These are phyloP conservation scores for Bullera alba DNA, from an alignment of 768 basidiomycete genomes.

Conservation along the genomic window DNA sequence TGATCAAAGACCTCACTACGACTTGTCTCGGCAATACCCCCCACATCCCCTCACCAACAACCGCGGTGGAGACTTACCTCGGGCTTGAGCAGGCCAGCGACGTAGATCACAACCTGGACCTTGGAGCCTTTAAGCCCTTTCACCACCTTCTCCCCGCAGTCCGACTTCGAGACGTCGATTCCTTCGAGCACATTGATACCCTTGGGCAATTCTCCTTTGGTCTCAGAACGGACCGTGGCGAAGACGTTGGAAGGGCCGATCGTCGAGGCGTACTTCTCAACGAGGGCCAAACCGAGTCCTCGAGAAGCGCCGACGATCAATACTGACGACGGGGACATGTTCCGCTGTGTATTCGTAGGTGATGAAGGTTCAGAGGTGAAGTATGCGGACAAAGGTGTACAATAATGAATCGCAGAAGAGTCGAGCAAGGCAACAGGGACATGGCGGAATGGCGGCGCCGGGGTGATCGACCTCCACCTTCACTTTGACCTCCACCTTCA, in stretches of 20 bases:
- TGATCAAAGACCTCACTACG: too few species aligned
- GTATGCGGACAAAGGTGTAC: too few species aligned
- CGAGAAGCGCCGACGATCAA: constrained; percentile 52
- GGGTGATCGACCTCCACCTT: too few species aligned
- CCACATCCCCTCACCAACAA: not conserved
- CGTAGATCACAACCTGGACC: constrained; percentile 47
- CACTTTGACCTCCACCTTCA: not conserved
- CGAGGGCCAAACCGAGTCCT: constrained; percentile 50
- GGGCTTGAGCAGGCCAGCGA: constrained; percentile 48
- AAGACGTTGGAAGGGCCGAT: constrained; percentile 44
- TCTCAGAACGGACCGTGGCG: constrained; percentile 43
- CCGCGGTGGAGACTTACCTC: constrained; percentile 45
- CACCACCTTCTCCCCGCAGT: constrained; percentile 47
- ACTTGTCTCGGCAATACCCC: not conserved
- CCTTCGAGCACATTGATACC: constrained; percentile 47
- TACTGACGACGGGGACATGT: constrained; percentile 4
- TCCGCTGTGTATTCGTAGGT: too few species aligned
- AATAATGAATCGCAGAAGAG: not conserved
- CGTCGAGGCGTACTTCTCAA: constrained; percentile 24
- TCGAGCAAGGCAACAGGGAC: not conserved
- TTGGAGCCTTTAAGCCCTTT: constrained; percentile 42
- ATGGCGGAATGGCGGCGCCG: not conserved
- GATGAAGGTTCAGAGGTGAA: not conserved
- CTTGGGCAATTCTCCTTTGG: constrained; percentile 28
- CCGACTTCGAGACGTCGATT: constrained; percentile 46